phyloP scores from a whole-genome alignment of 495 filamentous ascomycete species.

The Penicillium steckii region DNA sequence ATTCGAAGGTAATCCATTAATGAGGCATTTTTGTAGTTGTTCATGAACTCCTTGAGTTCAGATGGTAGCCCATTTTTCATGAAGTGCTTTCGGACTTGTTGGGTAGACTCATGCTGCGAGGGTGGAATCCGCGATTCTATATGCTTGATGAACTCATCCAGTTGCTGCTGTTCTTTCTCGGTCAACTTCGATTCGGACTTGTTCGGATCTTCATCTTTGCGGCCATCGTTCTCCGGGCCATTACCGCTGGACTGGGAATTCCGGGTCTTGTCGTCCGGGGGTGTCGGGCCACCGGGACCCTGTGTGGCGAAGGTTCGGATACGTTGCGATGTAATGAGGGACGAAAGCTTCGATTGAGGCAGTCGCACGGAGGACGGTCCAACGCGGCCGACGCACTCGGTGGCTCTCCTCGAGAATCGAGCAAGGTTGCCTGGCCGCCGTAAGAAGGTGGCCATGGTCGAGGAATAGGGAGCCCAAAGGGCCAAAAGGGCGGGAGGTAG shows the following conservation, averaged over 20 bases:
- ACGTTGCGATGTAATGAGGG: conserved; percentile 46
- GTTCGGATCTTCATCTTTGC: conserved; percentile 37
- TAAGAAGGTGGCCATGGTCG: conserved; percentile 63
- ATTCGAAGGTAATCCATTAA: conserved; percentile 40
- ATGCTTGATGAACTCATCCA: conserved; percentile 31
- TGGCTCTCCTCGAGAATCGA: conserved; percentile 56
- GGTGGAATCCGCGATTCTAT: conserved; percentile 28
- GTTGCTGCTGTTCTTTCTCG: conserved; percentile 34
- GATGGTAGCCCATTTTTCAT: conserved; percentile 33
- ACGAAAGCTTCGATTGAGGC: conserved; percentile 39
- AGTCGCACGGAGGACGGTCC: conserved; percentile 35
- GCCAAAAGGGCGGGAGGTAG: conserved; percentile 22
- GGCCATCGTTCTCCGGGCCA: conserved; percentile 26
- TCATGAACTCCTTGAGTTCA: conserved; percentile 33
- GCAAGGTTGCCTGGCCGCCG: conserved; percentile 65
- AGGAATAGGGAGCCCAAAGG: conserved; percentile 40
- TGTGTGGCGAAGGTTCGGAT: conserved; percentile 56
- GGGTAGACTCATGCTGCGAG: conserved; percentile 28
- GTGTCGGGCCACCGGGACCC: conserved; percentile 46
- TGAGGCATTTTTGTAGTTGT: conserved; percentile 32
- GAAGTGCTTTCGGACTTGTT: conserved; percentile 31
- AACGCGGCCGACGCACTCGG: conserved; percentile 45
- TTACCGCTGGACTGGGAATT: conserved; percentile 21
- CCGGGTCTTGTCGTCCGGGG: conserved; percentile 39
- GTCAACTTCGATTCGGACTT: conserved; percentile 33